These are phyloP conservation scores for Cucurbitaria berberidis DNA, from an alignment of 2,329 filamentous ascomycete genomes.

Conservation along the genomic window DNA sequence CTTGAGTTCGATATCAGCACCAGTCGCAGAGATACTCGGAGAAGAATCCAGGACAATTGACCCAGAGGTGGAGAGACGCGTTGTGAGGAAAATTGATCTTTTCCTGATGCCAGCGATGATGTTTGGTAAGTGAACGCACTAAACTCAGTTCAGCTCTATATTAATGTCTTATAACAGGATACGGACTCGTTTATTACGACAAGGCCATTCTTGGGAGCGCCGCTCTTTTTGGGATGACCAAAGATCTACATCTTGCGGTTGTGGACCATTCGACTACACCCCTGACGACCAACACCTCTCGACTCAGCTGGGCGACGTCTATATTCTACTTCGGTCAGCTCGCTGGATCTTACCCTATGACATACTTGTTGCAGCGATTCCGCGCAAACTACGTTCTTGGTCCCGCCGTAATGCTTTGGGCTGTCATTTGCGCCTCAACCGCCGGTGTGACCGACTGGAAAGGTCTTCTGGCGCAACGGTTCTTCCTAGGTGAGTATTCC, in stretches of 20 bases:
- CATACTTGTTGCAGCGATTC: background rate
- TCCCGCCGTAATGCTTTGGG: too few relatives aligned
- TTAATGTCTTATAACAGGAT: background rate
- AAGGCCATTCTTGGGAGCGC: background rate
- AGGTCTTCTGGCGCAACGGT: too few relatives aligned
- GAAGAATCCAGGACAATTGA: too few relatives aligned
- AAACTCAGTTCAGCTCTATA: background rate
- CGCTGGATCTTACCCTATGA: background rate
- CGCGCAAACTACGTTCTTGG: background rate
- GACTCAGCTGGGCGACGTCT: background rate
- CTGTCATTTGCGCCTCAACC: too few relatives aligned
- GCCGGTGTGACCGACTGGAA: too few relatives aligned
- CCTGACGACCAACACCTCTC: too few relatives aligned
- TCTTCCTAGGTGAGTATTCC: too few relatives aligned
- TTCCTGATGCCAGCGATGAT: background rate
- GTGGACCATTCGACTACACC: background rate
- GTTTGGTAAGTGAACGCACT: background rate
- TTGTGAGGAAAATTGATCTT: background rate
- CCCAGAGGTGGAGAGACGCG: background rate
- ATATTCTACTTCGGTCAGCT: background rate
- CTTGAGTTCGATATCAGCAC: too few relatives aligned
- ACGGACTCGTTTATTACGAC: background rate
- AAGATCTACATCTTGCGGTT: background rate
- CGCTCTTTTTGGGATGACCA: background rate
- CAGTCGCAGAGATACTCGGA: too few relatives aligned